Evolutionary conservation across 2,329 filamentous ascomycete species (phyloP), one percentile per base, ranked within the genome.

Genomic region (Claviceps fusiformis): DNA sequence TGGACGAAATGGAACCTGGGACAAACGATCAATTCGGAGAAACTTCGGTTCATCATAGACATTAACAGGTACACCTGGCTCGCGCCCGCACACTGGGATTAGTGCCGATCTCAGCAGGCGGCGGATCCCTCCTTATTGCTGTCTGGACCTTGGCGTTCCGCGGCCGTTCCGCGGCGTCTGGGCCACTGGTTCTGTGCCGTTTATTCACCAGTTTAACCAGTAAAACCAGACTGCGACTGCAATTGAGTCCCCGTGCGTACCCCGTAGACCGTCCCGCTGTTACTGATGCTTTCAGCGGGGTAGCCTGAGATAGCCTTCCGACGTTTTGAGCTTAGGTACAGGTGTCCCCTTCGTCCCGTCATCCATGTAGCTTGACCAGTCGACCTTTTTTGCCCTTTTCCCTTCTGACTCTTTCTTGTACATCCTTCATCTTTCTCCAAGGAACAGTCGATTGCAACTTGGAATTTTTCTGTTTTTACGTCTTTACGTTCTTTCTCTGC

Each of bases 31-130:
- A 47, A 52, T 9, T 41, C 63, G 66, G 66, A 48, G 59, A 66
- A 67, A 61, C 61, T 52, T 43, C 53, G 66, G 66, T 29, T 64
- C 63, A 50, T 37, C 33, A 24, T 24, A 24, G 24, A 24, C 3
- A n/a, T n/a, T n/a, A n/a, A n/a, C 15, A 41, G 39, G 15, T 41
- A 17, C 15, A 5, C 39, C 39, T 3, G 6, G 5, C 15, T 3
- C 3, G 15, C 39, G 15, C 6, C 15, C 15, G 39, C 39, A n/a
- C 1, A n/a, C 17, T 41, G 17, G 15, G 15, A 17, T 41, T 45
- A 45, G 43, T 45, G 43, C 7, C 17, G 19, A 10, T 24, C 8
- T 15, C 2, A 45, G n/a, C 9, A 5, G 13, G 43, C 43, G 19
- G 43, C n/a, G n/a, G n/a, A 15, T n/a, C 15, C 15, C 15, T n/a